Evolutionary conservation across 495 filamentous ascomycete species (phyloP).

Genomic region (Parathielavia hyrcaniae): DNA sequence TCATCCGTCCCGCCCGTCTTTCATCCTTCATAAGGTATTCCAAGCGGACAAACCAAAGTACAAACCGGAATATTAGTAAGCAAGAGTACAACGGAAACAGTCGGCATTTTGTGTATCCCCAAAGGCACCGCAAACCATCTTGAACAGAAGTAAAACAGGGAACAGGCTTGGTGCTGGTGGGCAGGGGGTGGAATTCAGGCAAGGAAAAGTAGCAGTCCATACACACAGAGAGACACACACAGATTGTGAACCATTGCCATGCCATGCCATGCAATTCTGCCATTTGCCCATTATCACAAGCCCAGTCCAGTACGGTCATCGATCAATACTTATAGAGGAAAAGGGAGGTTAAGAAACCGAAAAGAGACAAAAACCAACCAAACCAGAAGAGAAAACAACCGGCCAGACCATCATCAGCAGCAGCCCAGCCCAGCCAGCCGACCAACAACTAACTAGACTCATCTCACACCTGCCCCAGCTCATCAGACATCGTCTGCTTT

Average conservation of each 20-base stretch:
- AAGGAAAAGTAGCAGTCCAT: neutral
- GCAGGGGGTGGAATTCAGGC: too few species aligned
- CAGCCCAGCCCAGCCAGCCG: neutral
- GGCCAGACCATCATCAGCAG: neutral
- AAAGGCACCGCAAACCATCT: neutral
- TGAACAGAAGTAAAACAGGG: neutral
- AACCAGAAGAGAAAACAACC: neutral
- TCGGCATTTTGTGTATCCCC: neutral
- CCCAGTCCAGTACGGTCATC: neutral
- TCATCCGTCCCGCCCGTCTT: too few species aligned
- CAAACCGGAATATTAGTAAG: too few species aligned
- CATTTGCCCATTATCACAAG: conserved; percentile 7
- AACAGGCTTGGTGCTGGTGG: too few species aligned
- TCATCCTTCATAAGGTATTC: neutral
- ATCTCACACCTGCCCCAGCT: neutral
- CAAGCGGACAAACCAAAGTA: neutral
- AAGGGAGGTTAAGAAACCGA: neutral
- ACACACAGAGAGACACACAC: neutral
- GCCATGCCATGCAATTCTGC: neutral
- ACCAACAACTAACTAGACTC: neutral
- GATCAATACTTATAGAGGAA: conserved; percentile 1
- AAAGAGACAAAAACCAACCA: neutral
- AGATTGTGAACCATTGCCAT: neutral
- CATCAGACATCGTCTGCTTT: neutral
- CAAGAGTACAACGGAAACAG: neutral